phyloP scores from a whole-genome alignment of 805 yeast species.

The Brettanomyces naardenensis region DNA sequence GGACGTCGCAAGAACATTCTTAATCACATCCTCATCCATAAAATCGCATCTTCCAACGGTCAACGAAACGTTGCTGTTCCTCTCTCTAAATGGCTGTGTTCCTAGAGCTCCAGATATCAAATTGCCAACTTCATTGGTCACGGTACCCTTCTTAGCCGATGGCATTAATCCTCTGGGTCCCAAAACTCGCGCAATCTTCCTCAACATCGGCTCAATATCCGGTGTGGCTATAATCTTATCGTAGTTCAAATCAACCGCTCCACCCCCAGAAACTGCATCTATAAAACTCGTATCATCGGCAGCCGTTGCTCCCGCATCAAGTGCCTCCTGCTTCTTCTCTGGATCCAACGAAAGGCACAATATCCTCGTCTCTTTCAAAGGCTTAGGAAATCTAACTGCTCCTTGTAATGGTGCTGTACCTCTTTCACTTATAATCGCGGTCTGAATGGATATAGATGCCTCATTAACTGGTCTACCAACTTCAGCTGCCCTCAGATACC shows the following conservation, averaged over 20 bases:
- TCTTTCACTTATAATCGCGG: conserved; percentile 59
- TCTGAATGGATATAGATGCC: conserved; percentile 61
- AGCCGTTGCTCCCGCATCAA: conserved; percentile 48
- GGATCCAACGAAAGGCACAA: conserved; percentile 60
- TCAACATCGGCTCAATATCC: conserved; percentile 58
- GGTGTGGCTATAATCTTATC: conserved; percentile 84
- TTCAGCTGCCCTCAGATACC: conserved; percentile 80
- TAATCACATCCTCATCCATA: conserved; percentile 65
- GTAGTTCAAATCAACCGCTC: conserved; percentile 41
- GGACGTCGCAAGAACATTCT: conserved; percentile 62
- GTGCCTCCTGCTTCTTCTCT: conserved; percentile 44
- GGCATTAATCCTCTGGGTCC: conserved; percentile 94
- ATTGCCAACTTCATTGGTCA: conserved; percentile 52
- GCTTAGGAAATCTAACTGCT: conserved; percentile 60
- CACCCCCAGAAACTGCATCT: conserved; percentile 48
- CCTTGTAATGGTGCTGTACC: conserved; percentile 77
- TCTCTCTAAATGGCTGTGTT: conserved; percentile 72
- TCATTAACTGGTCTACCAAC: conserved; percentile 74
- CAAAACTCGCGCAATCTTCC: conserved; percentile 64
- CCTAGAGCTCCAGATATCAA: conserved; percentile 54
- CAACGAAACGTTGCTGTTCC: conserved; percentile 47
- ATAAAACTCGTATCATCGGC: conserved; percentile 73
- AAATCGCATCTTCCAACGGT: conserved; percentile 75
- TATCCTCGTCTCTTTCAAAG: conserved; percentile 56
- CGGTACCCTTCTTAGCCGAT: conserved; percentile 76